phyloP scores from a whole-genome alignment of 2,329 filamentous ascomycete species.

The Aspergillus texensis region DNA sequence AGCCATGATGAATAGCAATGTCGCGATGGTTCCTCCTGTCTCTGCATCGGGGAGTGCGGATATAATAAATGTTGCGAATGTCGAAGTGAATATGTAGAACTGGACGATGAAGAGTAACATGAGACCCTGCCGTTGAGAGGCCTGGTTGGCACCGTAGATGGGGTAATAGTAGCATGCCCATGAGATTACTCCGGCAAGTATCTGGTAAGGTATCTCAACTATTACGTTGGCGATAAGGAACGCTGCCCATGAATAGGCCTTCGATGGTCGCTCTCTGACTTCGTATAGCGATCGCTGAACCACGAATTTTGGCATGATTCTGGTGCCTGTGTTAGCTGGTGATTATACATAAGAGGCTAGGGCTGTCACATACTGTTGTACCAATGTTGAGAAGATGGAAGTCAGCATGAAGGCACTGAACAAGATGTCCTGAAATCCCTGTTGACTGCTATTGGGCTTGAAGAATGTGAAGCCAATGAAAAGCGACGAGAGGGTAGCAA shows the following conservation, averaged over 20 bases:
- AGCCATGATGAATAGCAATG: slow-evolving; percentile 71
- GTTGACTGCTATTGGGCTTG: slow-evolving; percentile 69
- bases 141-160: slow-evolving; percentile 62
- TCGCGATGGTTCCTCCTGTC: slow-evolving; percentile 74
- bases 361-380: slow-evolving; percentile 48
- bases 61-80: slow-evolving; percentile 78
- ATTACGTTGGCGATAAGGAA: slow-evolving; percentile 83
- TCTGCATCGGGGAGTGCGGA: slow-evolving; percentile 75
- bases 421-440: slow-evolving; percentile 83
- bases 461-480: slow-evolving; percentile 85
- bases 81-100: slow-evolving; percentile 80
- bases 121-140: slow-evolving; percentile 70
- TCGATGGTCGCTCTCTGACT: slow-evolving; percentile 79
- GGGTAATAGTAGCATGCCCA: slow-evolving; percentile 87
- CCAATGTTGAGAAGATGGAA: slow-evolving; percentile 57
- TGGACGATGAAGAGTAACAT: slow-evolving; percentile 76
- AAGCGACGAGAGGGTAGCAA: slow-evolving; percentile 65
- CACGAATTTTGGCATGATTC: slow-evolving; percentile 78
- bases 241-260: slow-evolving; percentile 81
- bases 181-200: slow-evolving; percentile 71
- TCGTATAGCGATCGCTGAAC: slow-evolving; percentile 81
- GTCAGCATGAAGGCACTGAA: slow-evolving; percentile 82
- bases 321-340: slow-evolving; percentile 10
- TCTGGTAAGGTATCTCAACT: slow-evolving; percentile 85
- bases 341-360: slow-evolving; percentile 40